These are phyloP conservation scores for Calonectria leucothoes DNA, from an alignment of 2,329 filamentous ascomycete species.

Conservation along the genomic window DNA sequence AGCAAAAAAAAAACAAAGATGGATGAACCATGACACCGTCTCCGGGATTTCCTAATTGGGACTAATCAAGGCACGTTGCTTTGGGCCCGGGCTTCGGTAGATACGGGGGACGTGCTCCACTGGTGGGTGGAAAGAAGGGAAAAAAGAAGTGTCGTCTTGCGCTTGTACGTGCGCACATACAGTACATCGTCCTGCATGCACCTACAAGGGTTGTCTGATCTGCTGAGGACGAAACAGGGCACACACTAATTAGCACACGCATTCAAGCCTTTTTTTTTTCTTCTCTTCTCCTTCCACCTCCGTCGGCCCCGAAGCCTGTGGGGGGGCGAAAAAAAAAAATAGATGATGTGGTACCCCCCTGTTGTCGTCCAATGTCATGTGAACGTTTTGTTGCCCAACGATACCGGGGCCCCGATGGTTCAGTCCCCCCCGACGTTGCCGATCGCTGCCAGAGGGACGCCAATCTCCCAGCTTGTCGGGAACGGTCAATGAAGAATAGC, in stretches of 20 bases:
- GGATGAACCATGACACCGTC: slow-evolving; percentile 10
- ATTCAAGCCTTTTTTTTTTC: neutral
- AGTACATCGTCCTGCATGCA: slow-evolving; percentile 5
- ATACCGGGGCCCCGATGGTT: neutral
- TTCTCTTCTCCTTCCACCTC: neutral
- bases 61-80: slow-evolving; percentile 13
- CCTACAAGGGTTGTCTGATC: slow-evolving; percentile 3
- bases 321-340: neutral
- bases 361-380: slow-evolving; percentile 4
- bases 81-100: neutral
- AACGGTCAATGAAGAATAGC: neutral
- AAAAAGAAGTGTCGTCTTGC: slow-evolving; percentile 6
- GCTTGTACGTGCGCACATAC: neutral
- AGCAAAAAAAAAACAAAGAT: neutral
- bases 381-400: neutral
- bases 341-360: neutral
- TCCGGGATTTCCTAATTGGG: slow-evolving; percentile 33
- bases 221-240: neutral
- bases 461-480: slow-evolving; percentile 22
- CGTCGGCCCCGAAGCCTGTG: slow-evolving; percentile 15
- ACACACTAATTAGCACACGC: neutral
- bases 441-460: slow-evolving; percentile 19
- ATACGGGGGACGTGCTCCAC: neutral
- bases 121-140: neutral
- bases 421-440: slow-evolving; percentile 16